These are phyloP conservation scores for Clonostachys chloroleuca DNA, from an alignment of 2,329 filamentous ascomycete genomes.

Conservation along the genomic window DNA sequence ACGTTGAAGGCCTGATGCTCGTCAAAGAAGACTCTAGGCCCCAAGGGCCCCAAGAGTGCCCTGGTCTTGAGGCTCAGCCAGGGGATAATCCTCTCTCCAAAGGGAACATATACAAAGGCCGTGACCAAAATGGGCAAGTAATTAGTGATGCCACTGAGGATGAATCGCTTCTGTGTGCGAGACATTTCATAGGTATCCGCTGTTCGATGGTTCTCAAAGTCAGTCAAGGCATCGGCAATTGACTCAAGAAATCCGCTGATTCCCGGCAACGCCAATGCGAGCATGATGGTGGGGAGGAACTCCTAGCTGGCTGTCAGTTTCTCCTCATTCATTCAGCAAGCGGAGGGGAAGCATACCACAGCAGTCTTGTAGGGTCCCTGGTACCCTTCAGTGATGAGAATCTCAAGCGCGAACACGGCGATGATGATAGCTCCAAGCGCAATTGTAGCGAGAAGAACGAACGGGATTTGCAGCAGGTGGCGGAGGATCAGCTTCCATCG, in stretches of 20 bases:
- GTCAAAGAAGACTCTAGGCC: background rate
- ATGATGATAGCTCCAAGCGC: slow-evolving; percentile 64
- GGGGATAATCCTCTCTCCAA: slow-evolving; percentile 63
- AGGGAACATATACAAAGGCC: slow-evolving; percentile 76
- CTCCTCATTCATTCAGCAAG: background rate
- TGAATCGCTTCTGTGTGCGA: slow-evolving; percentile 69
- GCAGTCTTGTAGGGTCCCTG: slow-evolving; percentile 63
- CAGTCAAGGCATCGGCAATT: slow-evolving; percentile 58
- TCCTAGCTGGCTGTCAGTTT: slow-evolving; percentile 36
- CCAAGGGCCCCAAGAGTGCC: background rate
- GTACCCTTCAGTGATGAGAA: slow-evolving; percentile 72
- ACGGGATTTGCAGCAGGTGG: slow-evolving; percentile 66
- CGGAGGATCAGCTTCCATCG: slow-evolving; percentile 58
- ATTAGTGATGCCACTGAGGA: slow-evolving; percentile 77
- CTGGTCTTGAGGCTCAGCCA: slow-evolving; percentile 33
- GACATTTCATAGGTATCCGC: slow-evolving; percentile 64
- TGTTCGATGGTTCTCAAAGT: slow-evolving; percentile 74
- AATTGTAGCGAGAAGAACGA: slow-evolving; percentile 53
- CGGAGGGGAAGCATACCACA: slow-evolving; percentile 39
- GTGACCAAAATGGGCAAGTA: slow-evolving; percentile 74
- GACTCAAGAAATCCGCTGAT: slow-evolving; percentile 59
- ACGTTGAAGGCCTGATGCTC: slow-evolving; percentile 45
- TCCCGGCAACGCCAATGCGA: slow-evolving; percentile 63
- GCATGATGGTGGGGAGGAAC: slow-evolving; percentile 67
- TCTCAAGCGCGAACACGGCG: slow-evolving; percentile 67